Base-by-base conservation (phyloP, 202 grass and related monocot genomes). In the Setaria viridis region DNA sequence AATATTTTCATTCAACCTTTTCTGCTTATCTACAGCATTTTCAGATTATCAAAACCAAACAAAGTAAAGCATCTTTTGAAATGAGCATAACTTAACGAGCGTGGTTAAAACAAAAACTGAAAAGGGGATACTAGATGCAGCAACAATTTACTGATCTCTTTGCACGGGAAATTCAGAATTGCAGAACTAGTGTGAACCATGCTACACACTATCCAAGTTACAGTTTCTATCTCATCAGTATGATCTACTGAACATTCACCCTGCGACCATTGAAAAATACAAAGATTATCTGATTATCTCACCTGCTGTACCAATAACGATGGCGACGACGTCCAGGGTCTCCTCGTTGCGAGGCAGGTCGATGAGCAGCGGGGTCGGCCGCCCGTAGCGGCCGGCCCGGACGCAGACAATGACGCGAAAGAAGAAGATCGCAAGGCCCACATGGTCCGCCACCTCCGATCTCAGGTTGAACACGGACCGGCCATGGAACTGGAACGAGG, bases 341-440 rank as follows among this genome's bases (percentile, higher is more conserved):
- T 49, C 53, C 19, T 39, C 42, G 64, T n/a, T 49, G 41, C 51
- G 53, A 62, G 83, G 83, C 54, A 85, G 65, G 50, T 85, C 65
- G 53, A 37, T 2, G 64, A 78, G 0, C 17, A 85, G 74, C 34
- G 83, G 83, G 41, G 54, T 85, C 4, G 78, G 19, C 39, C 29
- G 62, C 16, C 64, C 74, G 30, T 50, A 50, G 65, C 29, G 53
- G 25, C 83, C 83, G 3, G 74, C 63, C 32, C 43, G 74, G 16
- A 35, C 30, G 32, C 83, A 85, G 62, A 60, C 19, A 2, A 47
- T n/a, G 39, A 78, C 3, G 68, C 9, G 4, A 58, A 67, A 25
- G 47, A 46, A 32, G 4, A 70, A 6, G 35, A 19, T 0, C n/a
- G 0, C 15, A n/a, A n/a, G 2, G 66, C 16, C 20, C 12, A 14